phyloP scores from a whole-genome alignment of 169 alveolate species.

The Plasmodium gaboni region DNA sequence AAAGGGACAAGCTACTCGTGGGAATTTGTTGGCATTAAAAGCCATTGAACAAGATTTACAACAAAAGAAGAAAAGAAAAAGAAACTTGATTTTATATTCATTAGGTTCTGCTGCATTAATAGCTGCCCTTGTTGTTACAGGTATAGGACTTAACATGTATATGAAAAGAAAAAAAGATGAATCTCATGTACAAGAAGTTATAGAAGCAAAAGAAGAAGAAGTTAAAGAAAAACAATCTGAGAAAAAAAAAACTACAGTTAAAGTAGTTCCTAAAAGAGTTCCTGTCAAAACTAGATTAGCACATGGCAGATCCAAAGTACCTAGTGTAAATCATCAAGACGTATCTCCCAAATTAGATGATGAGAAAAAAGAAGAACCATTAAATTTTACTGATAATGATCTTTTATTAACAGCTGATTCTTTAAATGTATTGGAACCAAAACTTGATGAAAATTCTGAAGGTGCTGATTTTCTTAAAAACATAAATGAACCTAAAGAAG shows the following conservation, averaged over 20 bases:
- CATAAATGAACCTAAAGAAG: too few species aligned
- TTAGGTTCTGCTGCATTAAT: conserved; percentile 15
- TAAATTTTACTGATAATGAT: too few species aligned
- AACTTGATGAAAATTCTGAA: too few species aligned
- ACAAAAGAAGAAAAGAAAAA: conserved; percentile 12
- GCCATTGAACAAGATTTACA: conserved; percentile 1
- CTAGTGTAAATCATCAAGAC: too few species aligned
- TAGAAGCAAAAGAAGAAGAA: background rate
- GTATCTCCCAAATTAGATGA: too few species aligned
- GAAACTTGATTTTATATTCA: conserved; percentile 5
- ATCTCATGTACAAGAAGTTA: background rate
- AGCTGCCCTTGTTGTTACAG: conserved; percentile 24
- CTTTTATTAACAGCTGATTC: too few species aligned
- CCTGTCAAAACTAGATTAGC: background rate
- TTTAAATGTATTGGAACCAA: too few species aligned
- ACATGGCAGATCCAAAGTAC: too few species aligned
- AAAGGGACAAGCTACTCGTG: background rate
- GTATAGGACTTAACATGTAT: conserved; percentile 36
- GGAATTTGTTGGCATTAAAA: background rate
- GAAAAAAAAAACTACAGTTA: background rate
- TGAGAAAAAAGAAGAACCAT: too few species aligned
- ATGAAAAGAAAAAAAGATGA: conserved; percentile 24
- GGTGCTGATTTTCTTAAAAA: too few species aligned
- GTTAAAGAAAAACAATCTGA: background rate
- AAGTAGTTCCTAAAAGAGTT: background rate